Conservation (phyloP, 352 stramenopile species). For the Pythium utonaiense region DNA sequence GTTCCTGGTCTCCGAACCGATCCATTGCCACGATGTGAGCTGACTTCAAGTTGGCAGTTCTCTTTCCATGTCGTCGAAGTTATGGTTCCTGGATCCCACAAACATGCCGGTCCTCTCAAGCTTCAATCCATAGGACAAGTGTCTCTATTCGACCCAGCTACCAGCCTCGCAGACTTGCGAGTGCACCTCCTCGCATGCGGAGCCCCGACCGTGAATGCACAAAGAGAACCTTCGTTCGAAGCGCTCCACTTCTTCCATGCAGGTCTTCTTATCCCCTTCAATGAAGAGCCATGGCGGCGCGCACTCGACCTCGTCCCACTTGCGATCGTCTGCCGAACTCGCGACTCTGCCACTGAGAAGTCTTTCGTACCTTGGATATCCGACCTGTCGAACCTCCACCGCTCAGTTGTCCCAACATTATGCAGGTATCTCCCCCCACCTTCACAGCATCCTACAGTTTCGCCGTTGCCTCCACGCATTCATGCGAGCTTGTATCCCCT, state of each 20-base stretch:
- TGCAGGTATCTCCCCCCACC: background rate
- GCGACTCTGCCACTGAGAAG: background rate
- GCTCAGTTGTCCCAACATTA: background rate
- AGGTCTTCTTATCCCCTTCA: background rate
- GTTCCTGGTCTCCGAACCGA: background rate
- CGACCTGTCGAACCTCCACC: background rate
- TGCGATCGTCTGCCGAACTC: conserved; percentile 4
- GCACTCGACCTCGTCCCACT: conserved; percentile 14
- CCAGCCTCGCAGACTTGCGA: conserved; percentile 3
- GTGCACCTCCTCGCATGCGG: background rate
- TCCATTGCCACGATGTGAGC: background rate
- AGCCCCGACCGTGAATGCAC: no score
- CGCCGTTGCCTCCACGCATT: background rate
- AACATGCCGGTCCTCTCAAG: background rate
- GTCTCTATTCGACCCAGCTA: background rate
- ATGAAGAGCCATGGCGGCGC: conserved; percentile 9
- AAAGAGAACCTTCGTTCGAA: background rate
- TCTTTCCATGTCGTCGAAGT: conserved; percentile 4
- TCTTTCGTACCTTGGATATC: background rate
- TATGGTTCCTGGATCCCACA: background rate
- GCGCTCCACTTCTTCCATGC: conserved; percentile 14
- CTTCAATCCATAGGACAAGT: conserved; percentile 5
- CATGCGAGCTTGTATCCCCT: conserved; percentile 5
- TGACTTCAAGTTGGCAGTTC: background rate
- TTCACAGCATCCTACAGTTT: background rate